These are phyloP conservation scores for Phytophthora kernoviae DNA, from an alignment of 352 stramenopile species.

Conservation along the genomic window DNA sequence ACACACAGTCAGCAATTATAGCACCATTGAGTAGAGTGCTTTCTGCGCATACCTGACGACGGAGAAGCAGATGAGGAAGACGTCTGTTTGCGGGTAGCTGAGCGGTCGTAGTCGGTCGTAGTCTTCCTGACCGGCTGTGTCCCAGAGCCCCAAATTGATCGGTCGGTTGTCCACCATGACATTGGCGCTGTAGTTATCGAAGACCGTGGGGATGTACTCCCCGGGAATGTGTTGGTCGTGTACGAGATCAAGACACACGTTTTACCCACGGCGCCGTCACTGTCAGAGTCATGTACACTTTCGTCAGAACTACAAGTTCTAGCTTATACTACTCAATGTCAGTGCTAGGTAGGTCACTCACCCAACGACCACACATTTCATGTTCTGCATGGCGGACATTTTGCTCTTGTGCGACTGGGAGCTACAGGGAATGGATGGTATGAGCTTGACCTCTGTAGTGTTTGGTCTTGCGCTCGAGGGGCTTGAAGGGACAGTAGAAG, in stretches of 20 bases:
- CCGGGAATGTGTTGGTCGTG: slow-evolving; percentile 96
- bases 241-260: slow-evolving; percentile 97
- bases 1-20: too few relatives aligned
- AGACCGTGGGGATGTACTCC: slow-evolving; percentile 97
- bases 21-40: too few relatives aligned
- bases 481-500: too few relatives aligned
- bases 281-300: slow-evolving; percentile 27
- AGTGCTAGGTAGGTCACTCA: slow-evolving; percentile 29
- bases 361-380: slow-evolving; percentile 94
- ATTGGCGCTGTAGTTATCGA: slow-evolving; percentile 94
- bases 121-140: slow-evolving; percentile 97
- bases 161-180: slow-evolving; percentile 94
- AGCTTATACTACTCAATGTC: background rate
- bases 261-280: slow-evolving; percentile 96
- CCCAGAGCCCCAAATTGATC: slow-evolving; percentile 97
- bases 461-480: too few relatives aligned
- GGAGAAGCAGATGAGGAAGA: slow-evolving; percentile 97
- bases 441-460: background rate
- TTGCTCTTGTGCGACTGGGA: slow-evolving; percentile 1
- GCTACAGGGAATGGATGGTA: background rate
- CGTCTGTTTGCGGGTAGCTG: slow-evolving; percentile 96
- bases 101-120: slow-evolving; percentile 96
- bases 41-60: slow-evolving; percentile 76
- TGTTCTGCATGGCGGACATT: slow-evolving; percentile 91
- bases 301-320: slow-evolving; percentile 6